Evolutionary conservation across 2,329 filamentous ascomycete species (phyloP).

Genomic region (Colletotrichum melonis): DNA sequence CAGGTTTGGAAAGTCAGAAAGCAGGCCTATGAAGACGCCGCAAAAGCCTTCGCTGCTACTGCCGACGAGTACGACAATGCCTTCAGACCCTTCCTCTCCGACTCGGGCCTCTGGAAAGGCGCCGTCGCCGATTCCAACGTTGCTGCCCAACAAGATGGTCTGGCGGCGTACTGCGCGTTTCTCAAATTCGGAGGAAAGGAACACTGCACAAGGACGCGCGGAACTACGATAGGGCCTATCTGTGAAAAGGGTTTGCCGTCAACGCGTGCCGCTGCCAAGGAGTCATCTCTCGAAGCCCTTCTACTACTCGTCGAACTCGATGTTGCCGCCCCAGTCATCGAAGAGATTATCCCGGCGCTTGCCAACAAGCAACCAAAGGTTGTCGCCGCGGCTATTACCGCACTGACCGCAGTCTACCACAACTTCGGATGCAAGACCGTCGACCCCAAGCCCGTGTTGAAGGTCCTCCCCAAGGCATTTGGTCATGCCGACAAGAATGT

Average conservation of each 20-base stretch:
- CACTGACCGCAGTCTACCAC: constrained; percentile 87
- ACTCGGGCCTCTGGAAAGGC: constrained; percentile 89
- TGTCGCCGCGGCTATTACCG: constrained; percentile 76
- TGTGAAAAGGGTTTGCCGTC: constrained; percentile 93
- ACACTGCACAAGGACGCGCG: constrained; percentile 81
- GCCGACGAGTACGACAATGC: constrained; percentile 87
- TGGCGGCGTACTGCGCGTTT: constrained; percentile 89
- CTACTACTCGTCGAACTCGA: constrained; percentile 93
- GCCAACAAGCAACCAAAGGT: constrained; percentile 93
- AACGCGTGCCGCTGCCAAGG: constrained; percentile 88
- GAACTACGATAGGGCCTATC: constrained; percentile 79
- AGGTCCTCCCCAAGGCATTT: constrained; percentile 88
- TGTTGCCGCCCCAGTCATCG: constrained; percentile 84
- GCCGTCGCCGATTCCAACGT: constrained; percentile 96
- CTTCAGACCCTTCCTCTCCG: constrained; percentile 88
- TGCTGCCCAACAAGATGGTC: constrained; percentile 93
- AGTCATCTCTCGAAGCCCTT: constrained; percentile 86
- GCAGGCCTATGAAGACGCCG: constrained; percentile 91
- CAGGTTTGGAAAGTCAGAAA: constrained; percentile 98
- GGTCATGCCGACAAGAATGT: constrained; percentile 99
- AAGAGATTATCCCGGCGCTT: constrained; percentile 86
- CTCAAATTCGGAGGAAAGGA: constrained; percentile 89
- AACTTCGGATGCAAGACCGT: constrained; percentile 95
- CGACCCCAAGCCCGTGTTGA: constrained; percentile 92
- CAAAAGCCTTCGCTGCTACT: constrained; percentile 86